Percentiles rank a stretch among this genome's conserved stretches.
phyloP scores from a whole-genome alignment of 1,139 yeast species.

The Hyphopichia wangnamkhiaoensis region DNA sequence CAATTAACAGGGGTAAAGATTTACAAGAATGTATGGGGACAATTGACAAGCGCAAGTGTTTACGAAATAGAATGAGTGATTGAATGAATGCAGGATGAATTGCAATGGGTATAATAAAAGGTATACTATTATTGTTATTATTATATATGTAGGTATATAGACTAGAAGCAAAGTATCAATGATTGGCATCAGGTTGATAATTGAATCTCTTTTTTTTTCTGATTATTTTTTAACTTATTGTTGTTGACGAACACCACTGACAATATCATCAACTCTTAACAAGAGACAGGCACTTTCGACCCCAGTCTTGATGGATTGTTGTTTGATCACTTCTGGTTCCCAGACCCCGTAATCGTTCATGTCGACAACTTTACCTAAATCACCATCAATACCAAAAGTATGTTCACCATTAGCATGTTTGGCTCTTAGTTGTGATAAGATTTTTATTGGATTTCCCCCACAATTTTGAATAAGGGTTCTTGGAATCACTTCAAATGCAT shows the following conservation, averaged over 20 bases:
- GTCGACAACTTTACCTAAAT: slow-evolving; percentile 88
- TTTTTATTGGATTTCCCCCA: slow-evolving; percentile 93
- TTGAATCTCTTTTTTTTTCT: too few relatives aligned
- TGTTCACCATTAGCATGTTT: slow-evolving; percentile 88
- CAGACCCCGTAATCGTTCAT: slow-evolving; percentile 96
- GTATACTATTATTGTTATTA: too few relatives aligned
- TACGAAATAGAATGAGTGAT: too few relatives aligned
- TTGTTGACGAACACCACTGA: slow-evolving; percentile 81
- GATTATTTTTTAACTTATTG: too few relatives aligned
- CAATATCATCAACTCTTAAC: slow-evolving; percentile 95
- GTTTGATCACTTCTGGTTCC: slow-evolving; percentile 99
- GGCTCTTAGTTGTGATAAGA: slow-evolving; percentile 88
- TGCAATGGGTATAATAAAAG: too few relatives aligned
- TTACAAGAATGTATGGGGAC: too few relatives aligned
- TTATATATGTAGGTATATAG: too few relatives aligned
- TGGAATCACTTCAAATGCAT: slow-evolving; percentile 97
- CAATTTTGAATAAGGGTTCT: slow-evolving; percentile 96
- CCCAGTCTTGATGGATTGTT: slow-evolving; percentile 94
- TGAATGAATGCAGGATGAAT: too few relatives aligned
- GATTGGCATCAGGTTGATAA: too few relatives aligned
- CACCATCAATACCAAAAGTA: slow-evolving; percentile 94
- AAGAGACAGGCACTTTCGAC: slow-evolving; percentile 95
- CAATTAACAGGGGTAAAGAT: too few relatives aligned
- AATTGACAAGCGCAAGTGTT: too few relatives aligned
- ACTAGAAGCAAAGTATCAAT: too few relatives aligned